phyloP scores from a whole-genome alignment of 2,329 filamentous ascomycete species.

The Celoporthe dispersa region DNA sequence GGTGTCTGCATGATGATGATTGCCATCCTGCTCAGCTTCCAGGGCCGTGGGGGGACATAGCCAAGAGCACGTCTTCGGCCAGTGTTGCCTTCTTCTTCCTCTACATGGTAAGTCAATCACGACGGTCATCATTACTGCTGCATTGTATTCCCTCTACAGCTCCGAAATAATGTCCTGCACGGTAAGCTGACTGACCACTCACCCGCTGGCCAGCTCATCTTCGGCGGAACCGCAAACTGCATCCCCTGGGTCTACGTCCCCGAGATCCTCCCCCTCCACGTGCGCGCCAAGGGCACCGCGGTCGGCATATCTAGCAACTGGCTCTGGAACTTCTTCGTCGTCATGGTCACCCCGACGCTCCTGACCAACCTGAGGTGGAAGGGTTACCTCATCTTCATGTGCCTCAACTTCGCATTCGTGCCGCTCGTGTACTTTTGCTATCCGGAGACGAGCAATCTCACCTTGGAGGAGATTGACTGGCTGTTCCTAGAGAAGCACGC shows the following conservation, averaged over 20 bases:
- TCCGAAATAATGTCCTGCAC: neutral
- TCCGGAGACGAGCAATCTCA: slow-evolving; percentile 56
- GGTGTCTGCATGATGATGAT: slow-evolving; percentile 45
- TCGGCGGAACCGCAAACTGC: slow-evolving; percentile 39
- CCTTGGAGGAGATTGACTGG: slow-evolving; percentile 56
- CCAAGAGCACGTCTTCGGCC: slow-evolving; percentile 33
- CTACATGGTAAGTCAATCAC: slow-evolving; percentile 30
- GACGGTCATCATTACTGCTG: too few relatives aligned
- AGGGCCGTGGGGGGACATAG: slow-evolving; percentile 24
- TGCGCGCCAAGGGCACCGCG: slow-evolving; percentile 40
- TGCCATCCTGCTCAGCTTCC: slow-evolving; percentile 38
- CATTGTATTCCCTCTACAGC: neutral
- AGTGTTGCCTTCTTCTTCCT: slow-evolving; percentile 45
- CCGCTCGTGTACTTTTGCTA: slow-evolving; percentile 52
- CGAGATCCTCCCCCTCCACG: slow-evolving; percentile 42
- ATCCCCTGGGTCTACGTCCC: slow-evolving; percentile 45
- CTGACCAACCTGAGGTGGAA: slow-evolving; percentile 54
- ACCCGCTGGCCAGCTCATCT: slow-evolving; percentile 27
- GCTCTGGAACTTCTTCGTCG: slow-evolving; percentile 43
- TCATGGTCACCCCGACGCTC: slow-evolving; percentile 56
- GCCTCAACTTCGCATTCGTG: slow-evolving; percentile 49
- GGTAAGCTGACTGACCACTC: neutral
- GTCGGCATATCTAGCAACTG: slow-evolving; percentile 43
- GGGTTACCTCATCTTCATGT: slow-evolving; percentile 57
- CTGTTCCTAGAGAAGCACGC: slow-evolving; percentile 43